Conservation (phyloP, 2,329 filamentous ascomycete genomes). For the Dothiorella sarmentorum region DNA sequence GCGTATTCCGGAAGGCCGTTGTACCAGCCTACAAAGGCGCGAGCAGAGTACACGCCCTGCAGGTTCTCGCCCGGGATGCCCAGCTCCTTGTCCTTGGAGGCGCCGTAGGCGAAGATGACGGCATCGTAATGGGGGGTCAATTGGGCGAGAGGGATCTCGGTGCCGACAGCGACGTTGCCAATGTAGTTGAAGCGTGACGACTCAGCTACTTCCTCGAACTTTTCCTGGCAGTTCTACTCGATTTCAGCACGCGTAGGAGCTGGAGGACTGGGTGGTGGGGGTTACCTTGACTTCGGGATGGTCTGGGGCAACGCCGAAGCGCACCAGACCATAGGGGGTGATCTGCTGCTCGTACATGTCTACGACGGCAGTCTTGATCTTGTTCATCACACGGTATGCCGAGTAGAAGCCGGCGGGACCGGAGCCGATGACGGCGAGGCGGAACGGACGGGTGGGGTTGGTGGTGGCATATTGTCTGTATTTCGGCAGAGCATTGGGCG, state of each 20-base stretch:
- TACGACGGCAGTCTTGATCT: constrained; percentile 66
- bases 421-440: constrained; percentile 85
- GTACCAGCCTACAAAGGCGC: constrained; percentile 97
- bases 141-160: constrained; percentile 61
- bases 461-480: constrained; percentile 7
- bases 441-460: constrained; percentile 51
- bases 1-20: constrained; percentile 87
- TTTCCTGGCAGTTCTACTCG: constrained; percentile 84
- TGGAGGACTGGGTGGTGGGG: neutral
- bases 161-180: constrained; percentile 80
- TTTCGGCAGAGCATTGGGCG: neutral
- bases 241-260: neutral
- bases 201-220: constrained; percentile 81
- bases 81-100: constrained; percentile 75
- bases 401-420: constrained; percentile 97
- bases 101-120: constrained; percentile 88
- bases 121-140: constrained; percentile 85
- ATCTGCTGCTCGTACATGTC: constrained; percentile 97
- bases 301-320: constrained; percentile 95
- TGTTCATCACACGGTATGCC: constrained; percentile 77
- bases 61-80: constrained; percentile 77
- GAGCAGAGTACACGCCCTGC: constrained; percentile 76
- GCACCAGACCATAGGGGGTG: constrained; percentile 85
- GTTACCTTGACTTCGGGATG: constrained; percentile 95
- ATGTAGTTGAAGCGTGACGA: constrained; percentile 84